These are phyloP conservation scores for Cryphonectria japonica DNA, from an alignment of 2,329 filamentous ascomycete species.

Conservation along the genomic window DNA sequence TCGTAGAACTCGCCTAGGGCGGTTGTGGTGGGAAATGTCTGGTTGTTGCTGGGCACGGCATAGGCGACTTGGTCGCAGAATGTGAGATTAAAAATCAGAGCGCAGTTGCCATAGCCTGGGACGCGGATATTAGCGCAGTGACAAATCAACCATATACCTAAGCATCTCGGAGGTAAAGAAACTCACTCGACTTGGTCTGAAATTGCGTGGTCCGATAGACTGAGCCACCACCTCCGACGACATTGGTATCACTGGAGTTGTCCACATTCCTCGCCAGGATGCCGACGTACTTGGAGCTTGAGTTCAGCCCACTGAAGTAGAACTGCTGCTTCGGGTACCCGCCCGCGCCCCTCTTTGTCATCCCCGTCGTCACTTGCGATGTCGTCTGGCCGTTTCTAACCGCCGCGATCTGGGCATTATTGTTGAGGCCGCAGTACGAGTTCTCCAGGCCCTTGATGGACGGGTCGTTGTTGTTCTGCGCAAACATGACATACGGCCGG, in stretches of 20 bases:
- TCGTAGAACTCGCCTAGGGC: conserved; percentile 78
- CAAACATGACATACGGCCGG: conserved; percentile 78
- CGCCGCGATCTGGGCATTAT: conserved; percentile 65
- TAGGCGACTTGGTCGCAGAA: conserved; percentile 92
- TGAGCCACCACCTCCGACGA: conserved; percentile 72
- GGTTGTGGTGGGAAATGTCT: conserved; percentile 61
- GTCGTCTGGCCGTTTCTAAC: conserved; percentile 55
- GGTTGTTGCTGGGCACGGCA: conserved; percentile 81
- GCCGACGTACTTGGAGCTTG: conserved; percentile 71
- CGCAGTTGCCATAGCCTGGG: conserved; percentile 73
- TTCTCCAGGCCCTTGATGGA: conserved; percentile 70
- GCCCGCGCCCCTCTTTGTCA: conserved; percentile 70
- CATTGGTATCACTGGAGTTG: conserved; percentile 47
- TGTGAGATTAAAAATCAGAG: conserved; percentile 80
- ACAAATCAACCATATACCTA: background rate
- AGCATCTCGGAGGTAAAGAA: background rate
- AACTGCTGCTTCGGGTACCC: conserved; percentile 85
- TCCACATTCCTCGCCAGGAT: conserved; percentile 69
- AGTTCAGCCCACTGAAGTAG: conserved; percentile 75
- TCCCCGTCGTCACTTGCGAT: conserved; percentile 58
- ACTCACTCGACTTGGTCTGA: conserved; percentile 74
- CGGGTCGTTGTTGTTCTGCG: conserved; percentile 61
- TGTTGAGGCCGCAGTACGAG: conserved; percentile 81
- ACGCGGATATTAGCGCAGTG: background rate
- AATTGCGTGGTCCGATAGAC: conserved; percentile 77